Base-by-base conservation (phyloP, 345 rosid genomes). In the Eucalyptus cloeziana region DNA sequence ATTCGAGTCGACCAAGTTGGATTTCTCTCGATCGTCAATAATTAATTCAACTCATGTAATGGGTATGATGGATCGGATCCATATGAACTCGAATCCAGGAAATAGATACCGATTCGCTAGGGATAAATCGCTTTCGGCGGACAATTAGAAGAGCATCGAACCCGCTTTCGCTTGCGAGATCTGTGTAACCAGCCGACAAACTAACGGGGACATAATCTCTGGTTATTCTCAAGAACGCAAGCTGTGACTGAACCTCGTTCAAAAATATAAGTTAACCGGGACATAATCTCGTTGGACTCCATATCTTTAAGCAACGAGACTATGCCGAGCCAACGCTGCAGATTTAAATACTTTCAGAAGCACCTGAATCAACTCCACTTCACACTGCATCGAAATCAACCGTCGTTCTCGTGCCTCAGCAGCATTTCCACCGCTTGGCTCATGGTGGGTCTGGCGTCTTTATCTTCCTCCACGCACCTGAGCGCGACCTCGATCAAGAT, bases 391-490 rank as follows among this genome's bases (percentile, higher is more conserved):
- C 71, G 37, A 30, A 64, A 64, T 64, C 71, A 64, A 64, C 17
- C 76, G 8, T 30, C 37, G 8, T 64, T 64, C 76, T 64, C 76
- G 31, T 64, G 76, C 76, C 76, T n/a, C 37, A 64, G 37, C 8
- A 92, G 89, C 91, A 81, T 85, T 86, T 92, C 90, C 22, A 92
- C 90, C 2, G 90, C 91, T 76, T 58, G 89, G 83, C 93, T 86
- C 92, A 92, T 90, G 86, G 90, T 90, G 43, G 93, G 93, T 47
- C 92, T 91, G 19, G 90, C 85, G 31, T 91, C 90, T 67, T 17
- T 92, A 43, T 91, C 91, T 51, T 92, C 93, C 49, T 89, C 91
- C 47, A 90, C 92, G 51, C 93, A 92, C 87, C 88, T 71, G 33
- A 92, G 54, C 37, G 91, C 92, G 16, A 91, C 86, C 87, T 87